Evolutionary conservation across 805 yeast species (phyloP).

Genomic region (Blastobotrys chiropterorum): DNA sequence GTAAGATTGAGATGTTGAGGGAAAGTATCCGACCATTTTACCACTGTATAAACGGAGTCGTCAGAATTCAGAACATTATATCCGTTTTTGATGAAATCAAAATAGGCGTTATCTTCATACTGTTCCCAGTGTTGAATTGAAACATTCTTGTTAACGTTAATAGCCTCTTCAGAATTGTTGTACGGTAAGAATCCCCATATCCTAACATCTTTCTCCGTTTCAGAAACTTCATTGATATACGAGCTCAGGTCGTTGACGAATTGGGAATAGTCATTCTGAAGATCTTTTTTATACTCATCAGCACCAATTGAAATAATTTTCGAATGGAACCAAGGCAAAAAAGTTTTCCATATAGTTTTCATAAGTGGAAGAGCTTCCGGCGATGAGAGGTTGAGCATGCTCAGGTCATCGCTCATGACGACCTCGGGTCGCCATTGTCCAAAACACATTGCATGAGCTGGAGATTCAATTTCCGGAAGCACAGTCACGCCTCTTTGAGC

Average conservation of each 20-base stretch:
- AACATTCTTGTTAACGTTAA: neutral
- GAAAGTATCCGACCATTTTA: neutral
- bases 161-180: neutral
- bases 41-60: neutral
- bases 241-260: conserved; percentile 1
- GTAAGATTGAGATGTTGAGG: neutral
- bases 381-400: conserved; percentile 3
- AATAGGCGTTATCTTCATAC: neutral
- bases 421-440: conserved; percentile 8
- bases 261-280: neutral
- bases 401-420: conserved; percentile 1
- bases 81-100: neutral
- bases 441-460: conserved; percentile 7
- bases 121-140: conserved; percentile 1
- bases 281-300: conserved; percentile 3
- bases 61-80: conserved; percentile 1
- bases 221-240: neutral
- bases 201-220: neutral
- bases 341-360: conserved; percentile 7
- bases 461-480: conserved; percentile 4
- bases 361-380: conserved; percentile 4
- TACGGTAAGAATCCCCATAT: conserved; percentile 2
- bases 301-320: conserved; percentile 7
- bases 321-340: conserved; percentile 8
- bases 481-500: conserved; percentile 1